Percentiles rank a stretch among this genome's conserved stretches.
These are phyloP conservation scores for Bonia amplexicaulis DNA, from an alignment of 176 grass and related monocot species.

Conservation along the genomic window DNA sequence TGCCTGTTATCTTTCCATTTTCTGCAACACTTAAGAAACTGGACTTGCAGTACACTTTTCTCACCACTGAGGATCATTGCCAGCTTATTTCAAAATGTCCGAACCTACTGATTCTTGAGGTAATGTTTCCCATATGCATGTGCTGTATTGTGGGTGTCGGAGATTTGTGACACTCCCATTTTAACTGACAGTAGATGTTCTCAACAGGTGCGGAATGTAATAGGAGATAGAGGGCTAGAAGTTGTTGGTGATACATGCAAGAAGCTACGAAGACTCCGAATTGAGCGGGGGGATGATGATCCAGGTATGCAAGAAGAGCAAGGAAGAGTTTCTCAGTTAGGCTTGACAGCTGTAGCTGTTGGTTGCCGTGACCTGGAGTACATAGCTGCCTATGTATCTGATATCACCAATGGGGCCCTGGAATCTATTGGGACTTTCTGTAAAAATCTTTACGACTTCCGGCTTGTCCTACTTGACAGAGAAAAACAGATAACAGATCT, in stretches of 20 bases:
- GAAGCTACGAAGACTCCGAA: constrained; percentile 62
- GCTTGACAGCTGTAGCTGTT: constrained; percentile 63
- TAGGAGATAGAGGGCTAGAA: constrained; percentile 76
- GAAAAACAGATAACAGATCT: constrained; percentile 58
- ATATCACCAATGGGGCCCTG: constrained; percentile 77
- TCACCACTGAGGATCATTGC: constrained; percentile 85
- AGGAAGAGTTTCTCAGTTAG: constrained; percentile 67
- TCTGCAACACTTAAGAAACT: constrained; percentile 70
- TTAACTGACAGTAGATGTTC: constrained; percentile 19
- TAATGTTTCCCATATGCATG: constrained; percentile 21
- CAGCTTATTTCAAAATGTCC: constrained; percentile 75
- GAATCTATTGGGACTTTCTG: constrained; percentile 81
- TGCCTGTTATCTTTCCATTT: constrained; percentile 56
- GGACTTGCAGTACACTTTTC: constrained; percentile 85
- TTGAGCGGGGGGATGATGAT: constrained; percentile 94
- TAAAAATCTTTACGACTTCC: constrained; percentile 78
- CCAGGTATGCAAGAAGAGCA: constrained; percentile 77
- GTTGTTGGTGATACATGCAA: constrained; percentile 72
- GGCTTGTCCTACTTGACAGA: constrained; percentile 74
- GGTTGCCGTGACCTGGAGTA: constrained; percentile 82
- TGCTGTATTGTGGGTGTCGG: not conserved
- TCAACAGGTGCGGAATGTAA: constrained; percentile 73
- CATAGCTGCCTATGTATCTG: constrained; percentile 87
- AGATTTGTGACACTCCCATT: not conserved
- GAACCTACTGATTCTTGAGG: constrained; percentile 81